phyloP scores from a whole-genome alignment of 202 grass and related monocot genomes.

The Schoenoplectus triqueter region DNA sequence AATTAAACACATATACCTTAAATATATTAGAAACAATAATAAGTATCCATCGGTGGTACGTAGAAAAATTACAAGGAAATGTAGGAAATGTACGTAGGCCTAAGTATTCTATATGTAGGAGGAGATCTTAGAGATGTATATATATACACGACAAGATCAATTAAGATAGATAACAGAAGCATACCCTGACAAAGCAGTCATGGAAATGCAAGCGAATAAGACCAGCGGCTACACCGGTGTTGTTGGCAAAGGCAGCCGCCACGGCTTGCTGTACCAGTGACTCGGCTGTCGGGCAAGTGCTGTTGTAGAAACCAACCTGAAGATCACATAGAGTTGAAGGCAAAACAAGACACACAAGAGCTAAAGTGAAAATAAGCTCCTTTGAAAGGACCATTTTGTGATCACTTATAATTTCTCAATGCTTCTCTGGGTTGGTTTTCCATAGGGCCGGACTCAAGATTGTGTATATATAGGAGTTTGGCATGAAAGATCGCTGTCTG shows the following conservation, averaged over 20 bases:
- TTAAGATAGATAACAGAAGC: background rate
- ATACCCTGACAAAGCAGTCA: slow-evolving; percentile 72
- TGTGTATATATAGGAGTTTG: slow-evolving; percentile 17
- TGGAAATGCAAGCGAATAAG: slow-evolving; percentile 76
- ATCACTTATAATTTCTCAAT: slow-evolving; percentile 2
- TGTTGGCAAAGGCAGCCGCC: slow-evolving; percentile 54
- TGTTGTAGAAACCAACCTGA: slow-evolving; percentile 71
- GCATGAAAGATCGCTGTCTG: background rate
- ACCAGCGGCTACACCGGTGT: slow-evolving; percentile 61
- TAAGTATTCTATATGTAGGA: no score
- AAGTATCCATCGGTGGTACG: background rate
- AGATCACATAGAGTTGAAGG: slow-evolving; percentile 44
- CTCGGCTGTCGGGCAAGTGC: slow-evolving; percentile 58
- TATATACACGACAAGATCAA: background rate
- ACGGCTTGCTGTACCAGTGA: slow-evolving; percentile 64
- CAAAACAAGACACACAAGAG: slow-evolving; percentile 8
- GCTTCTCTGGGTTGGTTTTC: background rate
- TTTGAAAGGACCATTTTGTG: slow-evolving; percentile 32
- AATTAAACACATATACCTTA: background rate
- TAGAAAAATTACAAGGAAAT: background rate
- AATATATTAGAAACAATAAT: background rate
- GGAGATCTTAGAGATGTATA: background rate
- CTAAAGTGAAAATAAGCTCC: slow-evolving; percentile 1
- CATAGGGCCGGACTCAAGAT: background rate
- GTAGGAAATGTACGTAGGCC: background rate